A percentile compares a stretch with the other conserved stretches of the same genome.
These are phyloP conservation scores for Zoysia japonica DNA, from an alignment of 176 grass and related monocot species.

Conservation along the genomic window DNA sequence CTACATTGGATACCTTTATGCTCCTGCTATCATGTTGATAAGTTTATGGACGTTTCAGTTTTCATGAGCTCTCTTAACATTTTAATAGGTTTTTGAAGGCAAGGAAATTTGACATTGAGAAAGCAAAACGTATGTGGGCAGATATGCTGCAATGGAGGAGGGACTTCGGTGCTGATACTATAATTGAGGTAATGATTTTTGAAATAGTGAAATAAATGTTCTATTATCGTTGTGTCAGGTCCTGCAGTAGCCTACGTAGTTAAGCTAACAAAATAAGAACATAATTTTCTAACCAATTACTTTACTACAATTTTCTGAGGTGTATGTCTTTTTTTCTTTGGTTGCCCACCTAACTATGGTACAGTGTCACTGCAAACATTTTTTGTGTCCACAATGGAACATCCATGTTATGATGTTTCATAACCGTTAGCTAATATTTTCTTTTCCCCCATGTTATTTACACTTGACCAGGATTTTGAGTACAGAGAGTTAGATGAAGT, in stretches of 20 bases:
- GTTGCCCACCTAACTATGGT: background rate
- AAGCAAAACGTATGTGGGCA: slow-evolving; percentile 9
- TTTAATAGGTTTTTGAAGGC: slow-evolving; percentile 1
- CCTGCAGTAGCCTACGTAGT: background rate
- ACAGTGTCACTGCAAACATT: background rate
- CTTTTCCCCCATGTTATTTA: background rate
- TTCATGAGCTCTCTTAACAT: background rate
- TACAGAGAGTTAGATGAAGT: slow-evolving; percentile 15
- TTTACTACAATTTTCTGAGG: background rate
- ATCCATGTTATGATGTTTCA: background rate
- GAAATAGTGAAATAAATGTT: background rate
- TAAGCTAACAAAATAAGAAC: background rate
- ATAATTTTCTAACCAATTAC: background rate
- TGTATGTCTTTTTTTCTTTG: background rate
- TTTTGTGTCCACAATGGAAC: background rate
- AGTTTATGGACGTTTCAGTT: background rate
- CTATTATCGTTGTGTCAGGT: background rate
- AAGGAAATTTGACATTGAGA: slow-evolving; percentile 1
- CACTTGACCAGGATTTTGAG: slow-evolving; percentile 11
- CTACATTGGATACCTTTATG: background rate
- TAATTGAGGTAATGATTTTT: background rate
- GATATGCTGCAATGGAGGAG: slow-evolving; percentile 3
- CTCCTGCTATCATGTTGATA: background rate
- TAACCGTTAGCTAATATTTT: slow-evolving; percentile 2
- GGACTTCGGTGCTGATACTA: background rate